phyloP scores from a whole-genome alignment of 805 yeast genomes.

The Cyberlindnera meyerae region DNA sequence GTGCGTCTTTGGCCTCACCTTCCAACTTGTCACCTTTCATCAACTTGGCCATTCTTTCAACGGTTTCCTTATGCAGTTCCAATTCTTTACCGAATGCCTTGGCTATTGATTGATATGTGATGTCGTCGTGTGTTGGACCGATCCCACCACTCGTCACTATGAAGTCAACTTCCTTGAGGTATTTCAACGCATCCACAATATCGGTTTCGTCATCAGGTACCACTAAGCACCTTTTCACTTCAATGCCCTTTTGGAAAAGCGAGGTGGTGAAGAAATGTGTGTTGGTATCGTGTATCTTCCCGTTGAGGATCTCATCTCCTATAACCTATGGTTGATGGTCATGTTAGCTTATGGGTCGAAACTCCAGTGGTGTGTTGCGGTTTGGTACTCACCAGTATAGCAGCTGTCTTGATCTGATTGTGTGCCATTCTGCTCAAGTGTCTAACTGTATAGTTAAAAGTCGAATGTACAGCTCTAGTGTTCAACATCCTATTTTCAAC shows the following conservation, averaged over 20 bases:
- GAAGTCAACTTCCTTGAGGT: constrained; percentile 55
- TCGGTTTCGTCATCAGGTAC: constrained; percentile 74
- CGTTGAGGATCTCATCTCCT: constrained; percentile 86
- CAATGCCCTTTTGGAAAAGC: constrained; percentile 65
- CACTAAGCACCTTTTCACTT: constrained; percentile 59
- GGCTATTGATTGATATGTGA: constrained; percentile 75
- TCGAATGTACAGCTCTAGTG: too few species aligned
- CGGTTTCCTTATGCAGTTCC: constrained; percentile 51
- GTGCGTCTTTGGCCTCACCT: constrained; percentile 50
- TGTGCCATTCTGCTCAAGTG: too few species aligned
- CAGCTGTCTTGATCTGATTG: too few species aligned
- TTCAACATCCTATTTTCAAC: too few species aligned
- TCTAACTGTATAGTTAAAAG: too few species aligned
- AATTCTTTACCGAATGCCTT: constrained; percentile 51
- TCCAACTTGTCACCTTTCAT: constrained; percentile 34
- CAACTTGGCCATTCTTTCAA: constrained; percentile 51
- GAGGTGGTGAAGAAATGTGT: constrained; percentile 64
- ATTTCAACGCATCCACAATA: constrained; percentile 47
- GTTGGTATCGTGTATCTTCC: constrained; percentile 78
- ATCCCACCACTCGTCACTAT: constrained; percentile 44
- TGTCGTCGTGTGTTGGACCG: constrained; percentile 90
- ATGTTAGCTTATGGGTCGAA: too few species aligned
- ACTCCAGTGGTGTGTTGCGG: not conserved
- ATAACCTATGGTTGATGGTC: constrained; percentile 35
- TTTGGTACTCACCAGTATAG: too few species aligned